A percentile compares a stretch with the other conserved stretches of the same genome.
Evolutionary conservation across 129 eudicot species (phyloP).

Genomic region (sunflower (Helianthus annuus)): DNA sequence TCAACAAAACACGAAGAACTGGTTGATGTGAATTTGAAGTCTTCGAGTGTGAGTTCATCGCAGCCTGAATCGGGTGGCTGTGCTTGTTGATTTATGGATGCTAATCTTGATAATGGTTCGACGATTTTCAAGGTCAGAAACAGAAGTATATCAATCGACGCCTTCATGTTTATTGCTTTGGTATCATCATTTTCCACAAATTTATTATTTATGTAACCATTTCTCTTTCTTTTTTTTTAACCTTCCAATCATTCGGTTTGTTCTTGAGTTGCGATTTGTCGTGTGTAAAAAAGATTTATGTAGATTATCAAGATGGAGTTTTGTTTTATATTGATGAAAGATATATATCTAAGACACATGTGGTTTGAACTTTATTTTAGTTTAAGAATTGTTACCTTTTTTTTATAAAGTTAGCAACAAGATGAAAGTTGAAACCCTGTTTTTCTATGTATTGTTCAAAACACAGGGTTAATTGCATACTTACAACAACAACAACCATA

Average conservation of each 20-base stretch:
- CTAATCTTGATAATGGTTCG: slow-evolving; percentile 16
- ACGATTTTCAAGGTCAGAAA: slow-evolving; percentile 6
- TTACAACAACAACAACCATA: too few species aligned
- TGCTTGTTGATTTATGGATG: slow-evolving; percentile 28
- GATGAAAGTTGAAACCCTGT: neutral
- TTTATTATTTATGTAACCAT: slow-evolving; percentile 32
- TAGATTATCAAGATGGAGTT: slow-evolving; percentile 25
- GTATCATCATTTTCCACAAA: slow-evolving; percentile 18
- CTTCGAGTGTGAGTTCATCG: slow-evolving; percentile 38
- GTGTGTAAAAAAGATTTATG: slow-evolving; percentile 16
- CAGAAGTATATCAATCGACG: slow-evolving; percentile 10
- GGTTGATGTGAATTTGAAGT: slow-evolving; percentile 63
- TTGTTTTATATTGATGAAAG: slow-evolving; percentile 4
- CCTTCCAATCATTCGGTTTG: slow-evolving; percentile 19
- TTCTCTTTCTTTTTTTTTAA: slow-evolving; percentile 7
- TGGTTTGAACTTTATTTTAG: slow-evolving; percentile 1
- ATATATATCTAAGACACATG: neutral
- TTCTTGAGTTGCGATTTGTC: slow-evolving; percentile 27
- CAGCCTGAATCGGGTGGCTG: slow-evolving; percentile 48
- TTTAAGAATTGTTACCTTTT: neutral
- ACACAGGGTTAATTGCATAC: neutral
- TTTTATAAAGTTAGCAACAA: neutral
- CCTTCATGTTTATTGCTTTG: slow-evolving; percentile 12
- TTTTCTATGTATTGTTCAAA: neutral
- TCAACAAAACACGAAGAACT: slow-evolving; percentile 63